Percentiles rank a stretch among this genome's conserved stretches.
Evolutionary conservation across 257 asterid genomes (phyloP).

Genomic region (Solanum etuberosum): DNA sequence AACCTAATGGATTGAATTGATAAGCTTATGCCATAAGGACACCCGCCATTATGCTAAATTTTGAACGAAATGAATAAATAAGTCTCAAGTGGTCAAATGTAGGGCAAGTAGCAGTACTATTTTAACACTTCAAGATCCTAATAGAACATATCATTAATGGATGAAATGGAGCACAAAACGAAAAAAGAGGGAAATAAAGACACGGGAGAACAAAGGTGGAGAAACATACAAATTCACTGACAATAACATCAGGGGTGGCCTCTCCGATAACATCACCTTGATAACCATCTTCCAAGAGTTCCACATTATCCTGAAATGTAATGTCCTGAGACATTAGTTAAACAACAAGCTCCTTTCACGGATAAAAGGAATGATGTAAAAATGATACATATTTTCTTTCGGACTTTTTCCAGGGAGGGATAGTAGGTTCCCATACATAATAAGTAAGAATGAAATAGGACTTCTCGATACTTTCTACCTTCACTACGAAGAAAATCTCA

Average conservation of each 20-base stretch:
- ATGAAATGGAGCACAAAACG: background rate
- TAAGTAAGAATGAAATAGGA: background rate
- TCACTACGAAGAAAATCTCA: background rate
- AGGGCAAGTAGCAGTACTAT: background rate
- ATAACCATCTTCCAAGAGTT: conserved; percentile 72
- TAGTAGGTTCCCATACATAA: background rate
- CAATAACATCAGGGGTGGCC: conserved; percentile 87
- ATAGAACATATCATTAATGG: background rate
- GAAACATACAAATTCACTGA: conserved; percentile 78
- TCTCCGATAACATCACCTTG: conserved; percentile 86
- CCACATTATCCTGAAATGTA: conserved; percentile 52
- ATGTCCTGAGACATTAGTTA: background rate
- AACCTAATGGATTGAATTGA: background rate
- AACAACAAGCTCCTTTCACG: background rate
- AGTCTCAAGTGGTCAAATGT: background rate
- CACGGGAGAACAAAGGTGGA: background rate
- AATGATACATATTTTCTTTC: background rate
- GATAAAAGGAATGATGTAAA: background rate
- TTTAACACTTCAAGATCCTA: background rate
- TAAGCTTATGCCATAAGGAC: background rate
- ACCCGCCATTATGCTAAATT: background rate
- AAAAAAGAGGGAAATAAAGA: background rate
- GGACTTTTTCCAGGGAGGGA: background rate
- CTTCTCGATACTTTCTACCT: background rate
- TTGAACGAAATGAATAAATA: background rate